Evolutionary conservation across 2,329 filamentous ascomycete genomes (phyloP), one percentile per base, ranked within the genome.

Genomic region (Penicillium sp.): DNA sequence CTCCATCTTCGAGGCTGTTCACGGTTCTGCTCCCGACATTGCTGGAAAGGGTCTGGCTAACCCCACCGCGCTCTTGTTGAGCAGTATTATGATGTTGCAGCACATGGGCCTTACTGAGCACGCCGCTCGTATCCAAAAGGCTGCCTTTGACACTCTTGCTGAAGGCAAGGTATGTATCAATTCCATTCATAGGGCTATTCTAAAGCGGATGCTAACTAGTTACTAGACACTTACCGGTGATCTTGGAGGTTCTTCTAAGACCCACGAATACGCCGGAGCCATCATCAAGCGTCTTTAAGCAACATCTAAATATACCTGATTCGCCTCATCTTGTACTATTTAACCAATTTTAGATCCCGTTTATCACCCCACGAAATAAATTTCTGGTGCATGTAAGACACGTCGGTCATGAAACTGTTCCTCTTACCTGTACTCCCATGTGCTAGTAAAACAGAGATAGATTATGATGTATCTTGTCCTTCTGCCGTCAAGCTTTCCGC

Each of bases 1-100:
- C 88, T 96, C 91, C 75, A 97, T 97, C 81, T 99, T 99, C 81
- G 94, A 99, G 82, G 94, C 94, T 69, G 94, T 99, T 69, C 94
- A 99, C 83, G 93, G 93, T 68, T 96, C 91, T 64, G 93, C 93
- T 59, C 93, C 93, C 60, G 93, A 97, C 77, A 97, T 97, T 74
- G 91, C 91, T 64, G 93, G 93, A 77, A 91, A 97, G 85, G 89
- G 85, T 65, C 88, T 97, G 66, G 94, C 94, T 71, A 99, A 99
- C 85, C 94, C 94, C 62, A 97, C 94, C 60, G 94, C 94, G 59
- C 86, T 99, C 66, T 86, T 99, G 64, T 88, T 97, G 71, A 90
- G 85, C 77, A 95, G 90, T 75, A 94, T 97, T 81, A 97, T 99
- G 94, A 97, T 99, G 94, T 80, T 99, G 83, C 88, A 94, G 77